These are phyloP conservation scores for Pedinophyceae sp. DNA, from an alignment of 139 green algal genomes.

Conservation along the genomic window DNA sequence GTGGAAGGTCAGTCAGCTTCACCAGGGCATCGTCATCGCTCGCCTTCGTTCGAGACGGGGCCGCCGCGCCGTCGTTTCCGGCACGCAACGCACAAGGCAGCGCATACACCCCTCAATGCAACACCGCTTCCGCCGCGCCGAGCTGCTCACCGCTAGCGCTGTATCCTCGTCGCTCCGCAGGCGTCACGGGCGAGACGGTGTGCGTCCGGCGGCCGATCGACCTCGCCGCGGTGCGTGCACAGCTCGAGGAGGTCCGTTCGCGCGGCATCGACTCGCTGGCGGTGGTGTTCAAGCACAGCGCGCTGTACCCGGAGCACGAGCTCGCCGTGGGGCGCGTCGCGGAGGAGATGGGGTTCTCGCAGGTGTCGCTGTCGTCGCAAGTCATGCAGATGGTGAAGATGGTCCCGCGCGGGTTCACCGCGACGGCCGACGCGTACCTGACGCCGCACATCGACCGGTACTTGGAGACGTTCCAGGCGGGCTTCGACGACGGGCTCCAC, in stretches of 20 bases:
- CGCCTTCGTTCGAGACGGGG: too few species aligned
- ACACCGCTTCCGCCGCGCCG: too few species aligned
- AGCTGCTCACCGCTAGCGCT: too few species aligned
- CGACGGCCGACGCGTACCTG: conserved; percentile 87
- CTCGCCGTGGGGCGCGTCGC: conserved; percentile 46
- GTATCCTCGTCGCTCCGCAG: too few species aligned
- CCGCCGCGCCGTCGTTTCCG: too few species aligned
- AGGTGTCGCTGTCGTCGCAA: conserved; percentile 57
- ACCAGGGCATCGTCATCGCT: too few species aligned
- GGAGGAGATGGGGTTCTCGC: conserved; percentile 49
- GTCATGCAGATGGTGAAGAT: conserved; percentile 95
- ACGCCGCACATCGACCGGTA: conserved; percentile 76
- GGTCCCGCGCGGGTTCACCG: conserved; percentile 91
- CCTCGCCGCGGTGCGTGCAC: conserved; percentile 11
- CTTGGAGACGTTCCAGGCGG: conserved; percentile 51
- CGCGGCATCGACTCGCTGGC: conserved; percentile 66
- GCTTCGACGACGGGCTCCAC: conserved; percentile 64
- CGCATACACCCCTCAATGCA: too few species aligned
- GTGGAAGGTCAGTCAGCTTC: too few species aligned
- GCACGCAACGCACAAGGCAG: too few species aligned
- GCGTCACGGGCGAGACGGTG: conserved; percentile 62
- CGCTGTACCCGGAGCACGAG: conserved; percentile 81
- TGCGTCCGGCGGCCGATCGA: conserved; percentile 42
- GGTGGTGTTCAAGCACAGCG: conserved; percentile 85
- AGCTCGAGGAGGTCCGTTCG: conserved; percentile 30